Evolutionary conservation across 106 monocot species (phyloP).

Genomic region (Iris macrosiphon): DNA sequence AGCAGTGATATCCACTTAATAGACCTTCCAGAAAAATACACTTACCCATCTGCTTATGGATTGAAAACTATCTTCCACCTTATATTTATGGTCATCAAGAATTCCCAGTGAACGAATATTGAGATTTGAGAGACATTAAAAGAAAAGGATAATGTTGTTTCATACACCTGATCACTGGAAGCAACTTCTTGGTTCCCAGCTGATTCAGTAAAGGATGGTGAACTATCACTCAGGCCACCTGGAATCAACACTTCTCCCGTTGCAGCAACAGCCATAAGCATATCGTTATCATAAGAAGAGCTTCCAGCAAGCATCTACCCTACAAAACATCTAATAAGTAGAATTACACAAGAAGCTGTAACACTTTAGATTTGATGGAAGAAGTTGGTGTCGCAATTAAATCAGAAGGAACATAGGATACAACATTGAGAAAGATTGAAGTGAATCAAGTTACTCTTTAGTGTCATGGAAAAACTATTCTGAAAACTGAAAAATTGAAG

Average conservation of each 20-base stretch:
- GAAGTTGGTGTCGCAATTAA: too few relatives aligned
- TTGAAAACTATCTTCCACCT: too few relatives aligned
- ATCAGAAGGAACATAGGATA: too few relatives aligned
- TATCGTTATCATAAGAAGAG: slow-evolving; percentile 24
- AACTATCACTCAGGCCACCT: slow-evolving; percentile 22
- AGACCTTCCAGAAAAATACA: too few relatives aligned
- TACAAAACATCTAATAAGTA: slow-evolving; percentile 15
- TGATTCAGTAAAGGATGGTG: slow-evolving; percentile 13
- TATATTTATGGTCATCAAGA: too few relatives aligned
- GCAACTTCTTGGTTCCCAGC: slow-evolving; percentile 6
- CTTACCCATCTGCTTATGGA: too few relatives aligned
- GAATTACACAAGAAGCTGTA: slow-evolving; percentile 1
- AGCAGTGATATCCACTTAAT: too few relatives aligned
- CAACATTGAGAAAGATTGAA: too few relatives aligned
- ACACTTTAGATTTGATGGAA: too few relatives aligned
- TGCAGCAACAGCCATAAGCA: slow-evolving; percentile 28
- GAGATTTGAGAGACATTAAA: background rate
- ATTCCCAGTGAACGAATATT: background rate
- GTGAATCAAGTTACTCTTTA: too few relatives aligned
- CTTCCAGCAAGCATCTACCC: slow-evolving; percentile 29
- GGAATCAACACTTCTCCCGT: slow-evolving; percentile 46
- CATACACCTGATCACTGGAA: slow-evolving; percentile 20
- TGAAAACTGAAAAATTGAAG: too few relatives aligned
- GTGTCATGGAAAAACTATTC: too few relatives aligned
- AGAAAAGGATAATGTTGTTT: background rate